Conservation (phyloP, 225 moss, liverwort and hornwort species). For the Neckera pumila region DNA sequence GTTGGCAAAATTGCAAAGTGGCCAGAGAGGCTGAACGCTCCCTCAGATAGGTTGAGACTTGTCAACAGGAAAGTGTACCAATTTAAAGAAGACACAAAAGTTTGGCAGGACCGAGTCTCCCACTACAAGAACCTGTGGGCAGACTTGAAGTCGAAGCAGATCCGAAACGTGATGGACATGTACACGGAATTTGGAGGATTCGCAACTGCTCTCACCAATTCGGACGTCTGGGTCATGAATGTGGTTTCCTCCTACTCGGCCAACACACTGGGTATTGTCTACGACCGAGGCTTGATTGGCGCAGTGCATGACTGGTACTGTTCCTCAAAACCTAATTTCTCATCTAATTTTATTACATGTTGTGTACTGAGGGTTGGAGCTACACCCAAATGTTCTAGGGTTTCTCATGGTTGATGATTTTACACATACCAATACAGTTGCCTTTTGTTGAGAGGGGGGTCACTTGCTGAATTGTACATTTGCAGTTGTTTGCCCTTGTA, state of each 20-base stretch:
- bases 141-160: slow-evolving; percentile 52
- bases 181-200: slow-evolving; percentile 76
- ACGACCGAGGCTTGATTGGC: slow-evolving; percentile 87
- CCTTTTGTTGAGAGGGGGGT: too few relatives aligned
- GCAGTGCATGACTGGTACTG: slow-evolving; percentile 75
- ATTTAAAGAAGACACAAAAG: slow-evolving; percentile 52
- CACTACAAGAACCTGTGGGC: slow-evolving; percentile 81
- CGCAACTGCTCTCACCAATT: slow-evolving; percentile 51
- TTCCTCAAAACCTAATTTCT: background rate
- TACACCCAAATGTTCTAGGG: background rate
- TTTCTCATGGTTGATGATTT: background rate
- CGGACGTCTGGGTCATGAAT: slow-evolving; percentile 95
- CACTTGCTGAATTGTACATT: background rate
- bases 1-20: slow-evolving; percentile 63
- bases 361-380: background rate
- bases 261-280: slow-evolving; percentile 72
- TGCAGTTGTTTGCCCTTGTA: background rate
- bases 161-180: slow-evolving; percentile 88
- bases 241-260: slow-evolving; percentile 91
- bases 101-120: slow-evolving; percentile 60
- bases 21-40: slow-evolving; percentile 56
- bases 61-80: slow-evolving; percentile 32
- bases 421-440: background rate
- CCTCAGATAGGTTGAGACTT: slow-evolving; percentile 52
- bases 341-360: background rate